Base-by-base conservation (phyloP, 768 basidiomycete genomes). In the Neoboletus brunneissimus region DNA sequence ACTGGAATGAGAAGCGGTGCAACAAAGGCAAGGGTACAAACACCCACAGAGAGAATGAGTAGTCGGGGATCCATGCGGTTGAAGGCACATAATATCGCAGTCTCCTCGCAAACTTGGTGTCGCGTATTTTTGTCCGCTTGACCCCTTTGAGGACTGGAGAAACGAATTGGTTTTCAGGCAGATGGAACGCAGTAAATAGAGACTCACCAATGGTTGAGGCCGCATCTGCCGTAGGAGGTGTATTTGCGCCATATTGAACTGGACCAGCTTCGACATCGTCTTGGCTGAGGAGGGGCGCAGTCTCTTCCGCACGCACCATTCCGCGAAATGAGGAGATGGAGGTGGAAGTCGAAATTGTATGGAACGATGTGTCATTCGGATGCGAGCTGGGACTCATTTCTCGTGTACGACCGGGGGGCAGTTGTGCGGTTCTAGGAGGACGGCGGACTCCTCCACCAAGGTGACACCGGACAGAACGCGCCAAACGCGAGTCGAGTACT, bases 61-160 rank as follows among this genome's bases (percentile, higher is more conserved):
- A 94, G 53, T 81, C 77, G 7, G 91, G 91, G 57, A 94, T 87
- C 91, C 91, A 94, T 31, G 80, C 76, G 11, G 80, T 80, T 1
- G 87, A 87, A 3, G 91, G 91, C 51, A 93, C 77, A 58, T 93
- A 93, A 67, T 93, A 93, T 62, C 78, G 79, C 32, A 86, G 66
- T 64, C 79, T 76, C 59, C 82, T 84, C 38, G 71, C 74, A 59
- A 79, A 73, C 52, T 63, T 72, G 51, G 67, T 65, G 56, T 67
- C 55, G 23, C 62, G 57, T 20, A 62, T 65, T 12, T 53, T 60
- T 6, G 53, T 48, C 37, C 61, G 57, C 46, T 64, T 64, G 22
- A 22, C 47, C 1, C 61, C 59, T 13, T 66, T 55, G 27, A 61
- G 44, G 2, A 47, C 62, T 59, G 22, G 6, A 20, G 18, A 43